phyloP scores from a whole-genome alignment of 495 filamentous ascomycete genomes.

The Lophiostoma macrostomum region DNA sequence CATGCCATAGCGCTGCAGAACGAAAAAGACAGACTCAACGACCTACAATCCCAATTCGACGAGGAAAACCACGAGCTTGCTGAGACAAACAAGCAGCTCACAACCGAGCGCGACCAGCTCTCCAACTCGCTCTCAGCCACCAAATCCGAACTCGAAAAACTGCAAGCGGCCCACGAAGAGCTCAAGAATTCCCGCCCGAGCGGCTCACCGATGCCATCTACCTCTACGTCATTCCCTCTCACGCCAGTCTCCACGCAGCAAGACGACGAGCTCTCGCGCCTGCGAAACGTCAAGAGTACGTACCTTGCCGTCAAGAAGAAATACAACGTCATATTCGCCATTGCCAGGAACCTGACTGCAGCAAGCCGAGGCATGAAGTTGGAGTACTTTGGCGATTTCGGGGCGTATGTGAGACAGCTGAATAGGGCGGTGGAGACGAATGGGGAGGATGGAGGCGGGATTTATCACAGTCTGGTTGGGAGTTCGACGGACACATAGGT shows the following conservation, averaged over 20 bases:
- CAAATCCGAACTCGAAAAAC: not conserved
- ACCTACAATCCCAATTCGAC: not conserved
- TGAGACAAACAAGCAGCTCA: not conserved
- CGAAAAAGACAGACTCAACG: not conserved
- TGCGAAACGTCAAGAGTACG: conserved; percentile 7
- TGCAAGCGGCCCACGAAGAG: not conserved
- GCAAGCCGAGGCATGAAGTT: conserved; percentile 3
- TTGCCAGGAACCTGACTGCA: not conserved
- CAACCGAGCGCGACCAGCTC: not conserved
- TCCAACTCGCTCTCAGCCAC: not conserved
- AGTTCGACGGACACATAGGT: too few species aligned
- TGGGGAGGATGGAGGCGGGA: not conserved
- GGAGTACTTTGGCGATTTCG: conserved; percentile 11
- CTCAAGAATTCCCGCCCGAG: not conserved
- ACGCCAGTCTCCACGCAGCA: too few species aligned
- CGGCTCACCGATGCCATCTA: not conserved
- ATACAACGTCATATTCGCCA: conserved; percentile 6
- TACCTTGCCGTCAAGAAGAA: conserved; percentile 10
- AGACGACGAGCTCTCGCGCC: not conserved
- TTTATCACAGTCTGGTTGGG: too few species aligned
- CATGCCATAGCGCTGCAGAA: not conserved
- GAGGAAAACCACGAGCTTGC: not conserved
- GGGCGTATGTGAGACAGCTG: conserved; percentile 2
- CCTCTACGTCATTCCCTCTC: not conserved
- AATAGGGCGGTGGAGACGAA: not conserved